Conservation (phyloP, 495 filamentous ascomycete genomes). For the Penicillium turbatum region DNA sequence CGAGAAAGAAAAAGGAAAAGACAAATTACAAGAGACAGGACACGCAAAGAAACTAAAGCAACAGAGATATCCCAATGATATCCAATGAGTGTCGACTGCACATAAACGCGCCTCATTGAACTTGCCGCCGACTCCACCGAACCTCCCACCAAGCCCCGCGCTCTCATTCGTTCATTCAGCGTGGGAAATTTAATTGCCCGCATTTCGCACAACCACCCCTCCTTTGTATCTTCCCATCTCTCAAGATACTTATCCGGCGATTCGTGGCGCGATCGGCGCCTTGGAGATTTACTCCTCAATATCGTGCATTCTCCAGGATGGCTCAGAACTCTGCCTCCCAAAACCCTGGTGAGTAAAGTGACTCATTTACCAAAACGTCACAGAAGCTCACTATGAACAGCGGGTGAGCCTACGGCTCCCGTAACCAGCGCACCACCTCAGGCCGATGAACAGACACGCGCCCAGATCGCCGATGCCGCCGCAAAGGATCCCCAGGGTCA, state of each 20-base stretch:
- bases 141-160: slow-evolving; percentile 25
- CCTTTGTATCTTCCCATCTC: slow-evolving; percentile 22
- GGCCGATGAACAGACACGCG: slow-evolving; percentile 45
- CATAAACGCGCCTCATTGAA: background rate
- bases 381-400: slow-evolving; percentile 27
- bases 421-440: slow-evolving; percentile 43
- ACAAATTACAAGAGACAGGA: slow-evolving; percentile 1
- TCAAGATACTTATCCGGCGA: slow-evolving; percentile 49
- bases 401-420: slow-evolving; percentile 52
- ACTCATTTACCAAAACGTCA: slow-evolving; percentile 14
- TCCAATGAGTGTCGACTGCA: background rate
- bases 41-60: background rate
- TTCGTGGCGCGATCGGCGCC: slow-evolving; percentile 49
- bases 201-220: slow-evolving; percentile 36
- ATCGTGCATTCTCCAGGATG: slow-evolving; percentile 53
- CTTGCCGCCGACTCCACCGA: slow-evolving; percentile 24
- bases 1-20: slow-evolving; percentile 7
- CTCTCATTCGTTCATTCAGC: slow-evolving; percentile 28
- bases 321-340: slow-evolving; percentile 54
- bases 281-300: slow-evolving; percentile 43
- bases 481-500: slow-evolving; percentile 35
- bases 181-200: slow-evolving; percentile 36
- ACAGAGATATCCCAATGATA: background rate
- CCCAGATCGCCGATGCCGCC: slow-evolving; percentile 40
- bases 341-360: slow-evolving; percentile 47